Base-by-base conservation (phyloP, 345 rosid species). In the Carallia pectinifolia region DNA sequence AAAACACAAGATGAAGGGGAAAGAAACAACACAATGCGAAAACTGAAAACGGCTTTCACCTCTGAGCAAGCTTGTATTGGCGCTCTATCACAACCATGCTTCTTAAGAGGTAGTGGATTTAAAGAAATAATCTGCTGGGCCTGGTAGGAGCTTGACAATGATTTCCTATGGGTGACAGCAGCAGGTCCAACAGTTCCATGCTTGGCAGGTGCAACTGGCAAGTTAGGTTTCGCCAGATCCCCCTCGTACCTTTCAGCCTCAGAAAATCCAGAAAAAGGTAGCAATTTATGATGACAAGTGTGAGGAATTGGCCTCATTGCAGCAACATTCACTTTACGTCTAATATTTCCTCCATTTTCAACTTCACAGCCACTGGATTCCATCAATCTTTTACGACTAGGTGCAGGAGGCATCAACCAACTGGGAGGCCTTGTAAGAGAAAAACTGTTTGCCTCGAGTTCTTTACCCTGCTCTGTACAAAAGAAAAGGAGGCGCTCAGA, bases 261-360 rank as follows among this genome's bases (percentile, higher is more conserved):
- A 59, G 86, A 77, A 80, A 85, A 86, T 54, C 90, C 88, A 78
- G 86, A 77, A 79, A 95, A 90, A 5, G 96, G 92, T 53, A 88
- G 83, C 87, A 89, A 82, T 83, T 88, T 95, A 78, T 86, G 90
- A 60, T 80, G 87, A 58, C 80, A 87, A 33, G 89, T 76, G 74
- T 83, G 97, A 64, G 99, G 99, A 61, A 95, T 86, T 30, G 99
- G 99, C 85, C 92, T 90, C 87, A 95, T 82, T 61, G 97, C 85
- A 78, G 97, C 94, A 66, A 76, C 58, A 68, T 82, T 84, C 52
- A 83, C 55, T 76, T 82, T 95, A 54, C 56, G 81, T 66, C 83
- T 84, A 52, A 77, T 50, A 71, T 60, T 76, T 67, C 83, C 81
- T 71, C 93, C 92, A 64, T 89, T 89, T 82, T 79, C 83, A 58